Conservation (phyloP, 306 rosid species). For the Sicyos edulis region DNA sequence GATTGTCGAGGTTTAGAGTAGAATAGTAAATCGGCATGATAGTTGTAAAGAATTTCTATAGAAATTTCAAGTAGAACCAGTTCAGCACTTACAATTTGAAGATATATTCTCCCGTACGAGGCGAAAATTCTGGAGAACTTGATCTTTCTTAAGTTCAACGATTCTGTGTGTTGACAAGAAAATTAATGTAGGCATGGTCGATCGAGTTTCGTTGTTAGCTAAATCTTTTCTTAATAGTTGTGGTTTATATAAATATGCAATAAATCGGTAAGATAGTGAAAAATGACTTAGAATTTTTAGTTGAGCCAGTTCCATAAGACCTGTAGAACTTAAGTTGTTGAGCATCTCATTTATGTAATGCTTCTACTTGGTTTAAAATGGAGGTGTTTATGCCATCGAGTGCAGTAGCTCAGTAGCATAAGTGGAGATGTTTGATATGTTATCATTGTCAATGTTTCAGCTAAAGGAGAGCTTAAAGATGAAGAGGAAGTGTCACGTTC, state of each 20-base stretch:
- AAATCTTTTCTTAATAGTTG: background rate
- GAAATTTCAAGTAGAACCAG: background rate
- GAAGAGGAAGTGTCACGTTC: slow-evolving; percentile 71
- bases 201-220: background rate
- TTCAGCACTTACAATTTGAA: background rate
- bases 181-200: background rate
- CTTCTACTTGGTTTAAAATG: background rate
- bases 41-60: background rate
- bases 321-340: background rate
- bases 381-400: too few relatives aligned
- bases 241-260: background rate
- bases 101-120: background rate
- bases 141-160: background rate
- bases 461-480: slow-evolving; percentile 59
- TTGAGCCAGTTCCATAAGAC: too few relatives aligned
- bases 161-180: background rate
- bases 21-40: background rate
- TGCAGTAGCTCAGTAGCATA: too few relatives aligned
- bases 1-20: background rate
- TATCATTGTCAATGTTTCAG: slow-evolving; percentile 29
- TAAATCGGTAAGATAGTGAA: background rate
- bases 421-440: background rate
- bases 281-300: too few relatives aligned
- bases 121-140: background rate
- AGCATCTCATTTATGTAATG: background rate